phyloP scores from a whole-genome alignment of 169 alveolate genomes.

The Plasmodium relictum region DNA sequence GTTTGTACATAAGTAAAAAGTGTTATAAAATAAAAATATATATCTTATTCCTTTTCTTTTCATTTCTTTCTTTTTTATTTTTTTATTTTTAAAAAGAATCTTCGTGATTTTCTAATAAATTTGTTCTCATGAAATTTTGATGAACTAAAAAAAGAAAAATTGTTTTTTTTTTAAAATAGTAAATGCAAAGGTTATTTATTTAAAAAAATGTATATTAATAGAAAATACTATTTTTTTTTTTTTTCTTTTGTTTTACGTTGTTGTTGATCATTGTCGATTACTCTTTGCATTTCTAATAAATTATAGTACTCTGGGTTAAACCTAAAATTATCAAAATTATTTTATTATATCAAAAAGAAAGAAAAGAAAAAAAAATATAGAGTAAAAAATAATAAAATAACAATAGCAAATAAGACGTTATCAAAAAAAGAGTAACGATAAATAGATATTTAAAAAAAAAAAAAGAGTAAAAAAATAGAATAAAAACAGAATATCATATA shows the following conservation, averaged over 20 bases:
- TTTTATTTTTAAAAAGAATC: constrained; percentile 24
- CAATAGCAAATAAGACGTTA: not conserved
- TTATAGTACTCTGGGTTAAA: constrained; percentile 69
- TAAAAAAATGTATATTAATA: not conserved
- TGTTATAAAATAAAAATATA: not conserved
- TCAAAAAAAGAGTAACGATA: not conserved
- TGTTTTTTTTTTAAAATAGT: not conserved
- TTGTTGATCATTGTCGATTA: constrained; percentile 60
- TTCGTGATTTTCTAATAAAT: constrained; percentile 58
- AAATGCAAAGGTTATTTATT: not conserved
- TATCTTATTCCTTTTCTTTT: not conserved
- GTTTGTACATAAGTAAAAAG: no score
- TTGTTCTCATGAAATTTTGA: constrained; percentile 55
- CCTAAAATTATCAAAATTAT: constrained; percentile 18
- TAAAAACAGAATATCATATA: not conserved
- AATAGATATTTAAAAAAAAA: not conserved
- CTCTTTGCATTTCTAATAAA: constrained; percentile 72
- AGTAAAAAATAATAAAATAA: not conserved
- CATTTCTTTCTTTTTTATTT: not conserved
- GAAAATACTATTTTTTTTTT: not conserved
- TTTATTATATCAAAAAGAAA: not conserved
- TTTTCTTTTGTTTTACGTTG: constrained; percentile 18
- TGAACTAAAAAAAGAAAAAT: constrained; percentile 52
- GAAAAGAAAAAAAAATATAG: not conserved
- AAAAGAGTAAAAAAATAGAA: constrained; percentile 12